phyloP scores from a whole-genome alignment of 352 stramenopile species.

The Pythium periplocum region DNA sequence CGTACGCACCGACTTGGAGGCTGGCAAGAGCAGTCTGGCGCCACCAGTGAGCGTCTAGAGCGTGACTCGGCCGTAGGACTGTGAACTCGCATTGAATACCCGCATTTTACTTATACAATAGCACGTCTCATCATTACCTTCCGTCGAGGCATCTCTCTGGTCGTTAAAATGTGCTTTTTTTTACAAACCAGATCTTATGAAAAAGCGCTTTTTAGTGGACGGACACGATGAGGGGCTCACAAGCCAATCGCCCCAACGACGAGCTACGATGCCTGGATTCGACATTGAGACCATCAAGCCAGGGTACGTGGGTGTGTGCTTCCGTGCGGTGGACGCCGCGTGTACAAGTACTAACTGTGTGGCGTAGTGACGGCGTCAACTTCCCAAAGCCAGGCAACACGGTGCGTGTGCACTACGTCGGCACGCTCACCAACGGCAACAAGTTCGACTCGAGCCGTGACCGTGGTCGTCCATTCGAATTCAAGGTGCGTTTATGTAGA shows the following conservation, averaged over 20 bases:
- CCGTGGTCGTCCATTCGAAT: slow-evolving; percentile 72
- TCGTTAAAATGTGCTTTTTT: background rate
- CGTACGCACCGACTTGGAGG: slow-evolving; percentile 59
- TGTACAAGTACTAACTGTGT: too few species aligned
- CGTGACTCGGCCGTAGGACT: too few species aligned
- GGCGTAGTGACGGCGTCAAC: slow-evolving; percentile 47
- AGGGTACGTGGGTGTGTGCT: slow-evolving; percentile 9
- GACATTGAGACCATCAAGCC: slow-evolving; percentile 78
- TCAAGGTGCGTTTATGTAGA: slow-evolving; percentile 19
- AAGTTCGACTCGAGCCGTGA: slow-evolving; percentile 84
- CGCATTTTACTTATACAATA: too few species aligned
- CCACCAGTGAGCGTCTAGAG: slow-evolving; percentile 64
- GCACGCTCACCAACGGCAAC: slow-evolving; percentile 65
- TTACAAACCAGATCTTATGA: background rate
- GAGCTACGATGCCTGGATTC: slow-evolving; percentile 26
- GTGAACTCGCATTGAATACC: too few species aligned
- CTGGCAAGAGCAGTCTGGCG: slow-evolving; percentile 38
- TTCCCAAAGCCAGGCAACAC: slow-evolving; percentile 66
- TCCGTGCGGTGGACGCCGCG: too few species aligned
- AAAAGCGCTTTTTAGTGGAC: slow-evolving; percentile 2
- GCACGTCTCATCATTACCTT: too few species aligned
- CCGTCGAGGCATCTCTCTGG: too few species aligned
- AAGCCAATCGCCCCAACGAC: background rate
- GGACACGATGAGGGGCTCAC: too few species aligned
- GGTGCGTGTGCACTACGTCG: slow-evolving; percentile 76